Evolutionary conservation across 371 early-diverging fungal genomes (phyloP).

Genomic region (Cokeromyces recurvatus): DNA sequence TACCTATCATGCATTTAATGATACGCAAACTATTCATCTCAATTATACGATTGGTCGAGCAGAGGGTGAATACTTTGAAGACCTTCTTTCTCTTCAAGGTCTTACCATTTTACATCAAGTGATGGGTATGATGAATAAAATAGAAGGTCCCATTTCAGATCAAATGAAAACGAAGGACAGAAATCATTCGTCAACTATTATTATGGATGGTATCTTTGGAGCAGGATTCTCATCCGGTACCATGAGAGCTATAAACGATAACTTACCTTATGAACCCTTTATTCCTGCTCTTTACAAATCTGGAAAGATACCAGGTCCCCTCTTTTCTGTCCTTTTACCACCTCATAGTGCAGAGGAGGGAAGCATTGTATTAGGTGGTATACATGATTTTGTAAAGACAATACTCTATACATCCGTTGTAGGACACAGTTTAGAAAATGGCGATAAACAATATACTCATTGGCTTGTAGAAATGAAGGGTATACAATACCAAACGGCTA

Average conservation of each 20-base stretch:
- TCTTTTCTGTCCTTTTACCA: slow-evolving; percentile 28
- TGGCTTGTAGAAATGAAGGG: no score
- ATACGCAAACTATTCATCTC: slow-evolving; percentile 40
- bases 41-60: slow-evolving; percentile 59
- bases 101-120: no score
- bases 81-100: slow-evolving; percentile 49
- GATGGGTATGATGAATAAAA: no score
- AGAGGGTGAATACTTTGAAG: slow-evolving; percentile 51
- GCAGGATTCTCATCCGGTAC: slow-evolving; percentile 31
- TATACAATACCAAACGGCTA: no score
- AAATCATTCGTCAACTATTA: slow-evolving; percentile 29
- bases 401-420: no score
- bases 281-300: slow-evolving; percentile 17
- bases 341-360: no score
- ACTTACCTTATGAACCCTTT: no score
- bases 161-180: slow-evolving; percentile 37
- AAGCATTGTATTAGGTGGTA: slow-evolving; percentile 15
- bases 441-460: no score
- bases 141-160: slow-evolving; percentile 11
- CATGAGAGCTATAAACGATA: slow-evolving; percentile 3
- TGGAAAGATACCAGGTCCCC: slow-evolving; percentile 27
- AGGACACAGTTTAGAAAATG: no score
- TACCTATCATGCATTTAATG: slow-evolving; percentile 35
- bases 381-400: no score
- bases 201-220: slow-evolving; percentile 28